Percentiles rank a stretch among this genome's conserved stretches.
Evolutionary conservation across 106 monocot genomes (phyloP).

Genomic region (Triglochin maritima): DNA sequence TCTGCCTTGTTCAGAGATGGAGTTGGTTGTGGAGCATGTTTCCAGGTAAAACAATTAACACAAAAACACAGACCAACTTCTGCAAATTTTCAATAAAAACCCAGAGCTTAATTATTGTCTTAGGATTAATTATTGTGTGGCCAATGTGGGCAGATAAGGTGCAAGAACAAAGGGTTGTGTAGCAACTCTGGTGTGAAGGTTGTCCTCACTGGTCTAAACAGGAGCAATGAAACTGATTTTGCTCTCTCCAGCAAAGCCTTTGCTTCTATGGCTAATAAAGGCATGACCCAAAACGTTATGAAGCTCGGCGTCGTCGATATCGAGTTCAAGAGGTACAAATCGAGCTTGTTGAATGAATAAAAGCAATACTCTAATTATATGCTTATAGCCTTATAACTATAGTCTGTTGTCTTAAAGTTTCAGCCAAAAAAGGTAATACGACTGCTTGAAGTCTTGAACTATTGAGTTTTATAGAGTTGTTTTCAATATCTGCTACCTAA

Average conservation of each 20-base stretch:
- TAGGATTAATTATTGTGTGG: not conserved
- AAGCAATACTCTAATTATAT: not conserved
- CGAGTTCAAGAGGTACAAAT: slow-evolving; percentile 61
- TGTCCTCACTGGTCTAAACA: slow-evolving; percentile 43
- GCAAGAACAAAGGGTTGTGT: slow-evolving; percentile 52
- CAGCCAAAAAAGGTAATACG: too few relatives aligned
- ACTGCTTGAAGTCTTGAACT: too few relatives aligned
- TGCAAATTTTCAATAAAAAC: not conserved
- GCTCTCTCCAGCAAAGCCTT: slow-evolving; percentile 49
- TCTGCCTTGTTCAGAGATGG: slow-evolving; percentile 43
- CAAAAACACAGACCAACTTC: not conserved
- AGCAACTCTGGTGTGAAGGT: slow-evolving; percentile 41
- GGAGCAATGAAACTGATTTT: slow-evolving; percentile 49
- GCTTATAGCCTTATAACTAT: not conserved
- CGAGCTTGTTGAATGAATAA: not conserved
- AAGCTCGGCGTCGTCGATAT: slow-evolving; percentile 30
- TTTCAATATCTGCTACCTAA: too few relatives aligned
- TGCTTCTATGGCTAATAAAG: slow-evolving; percentile 41
- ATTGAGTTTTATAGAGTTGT: too few relatives aligned
- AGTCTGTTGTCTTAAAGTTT: not conserved
- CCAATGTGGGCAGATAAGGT: slow-evolving; percentile 38
- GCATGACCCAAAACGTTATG: slow-evolving; percentile 19
- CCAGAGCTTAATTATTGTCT: not conserved
- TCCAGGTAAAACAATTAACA: slow-evolving; percentile 26
- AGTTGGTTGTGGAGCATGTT: slow-evolving; percentile 57